Conservation (phyloP, 257 asterid species). For the Solanum bulbocastanum region DNA sequence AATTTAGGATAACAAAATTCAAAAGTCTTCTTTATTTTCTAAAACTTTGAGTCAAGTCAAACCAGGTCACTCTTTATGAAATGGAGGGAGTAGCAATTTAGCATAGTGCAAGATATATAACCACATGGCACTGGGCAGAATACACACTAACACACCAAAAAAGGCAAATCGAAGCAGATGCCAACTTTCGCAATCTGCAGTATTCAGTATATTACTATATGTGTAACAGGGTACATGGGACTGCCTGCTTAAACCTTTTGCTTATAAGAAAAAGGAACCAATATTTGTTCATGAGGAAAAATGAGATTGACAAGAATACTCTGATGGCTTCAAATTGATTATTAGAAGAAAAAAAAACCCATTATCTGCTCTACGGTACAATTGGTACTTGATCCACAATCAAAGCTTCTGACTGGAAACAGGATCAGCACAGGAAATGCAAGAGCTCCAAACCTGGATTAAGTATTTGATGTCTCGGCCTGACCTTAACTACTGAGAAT, state of each 20-base stretch:
- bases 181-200: neutral
- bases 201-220: neutral
- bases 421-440: slow-evolving; percentile 1
- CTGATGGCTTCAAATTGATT: neutral
- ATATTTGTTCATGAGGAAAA: neutral
- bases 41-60: too few species aligned
- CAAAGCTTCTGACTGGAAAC: neutral
- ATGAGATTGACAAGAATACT: neutral
- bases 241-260: neutral
- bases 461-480: slow-evolving; percentile 14
- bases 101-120: neutral
- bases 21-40: too few species aligned
- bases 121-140: neutral
- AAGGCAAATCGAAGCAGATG: neutral
- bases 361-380: neutral
- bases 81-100: neutral
- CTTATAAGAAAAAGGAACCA: neutral
- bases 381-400: neutral
- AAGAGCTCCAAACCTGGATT: slow-evolving; percentile 30
- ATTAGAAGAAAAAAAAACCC: neutral
- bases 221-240: neutral
- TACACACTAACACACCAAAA: neutral
- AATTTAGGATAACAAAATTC: too few species aligned
- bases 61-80: too few species aligned
- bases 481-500: slow-evolving; percentile 33